phyloP scores from a whole-genome alignment of 306 rosid genomes.

The Mimosa pudica region DNA sequence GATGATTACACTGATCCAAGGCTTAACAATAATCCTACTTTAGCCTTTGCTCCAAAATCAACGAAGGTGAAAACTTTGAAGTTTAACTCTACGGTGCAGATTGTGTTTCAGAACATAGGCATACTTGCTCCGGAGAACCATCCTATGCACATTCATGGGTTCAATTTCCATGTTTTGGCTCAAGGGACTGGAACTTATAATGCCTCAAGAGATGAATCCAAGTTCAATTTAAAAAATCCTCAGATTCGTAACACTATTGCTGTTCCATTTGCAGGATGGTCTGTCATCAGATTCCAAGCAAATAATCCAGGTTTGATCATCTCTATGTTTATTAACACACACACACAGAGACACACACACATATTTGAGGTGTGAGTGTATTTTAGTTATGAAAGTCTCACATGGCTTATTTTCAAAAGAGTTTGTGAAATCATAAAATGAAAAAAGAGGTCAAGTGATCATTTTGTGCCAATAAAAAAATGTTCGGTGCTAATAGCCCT shows the following conservation, averaged over 20 bases:
- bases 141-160: conserved; percentile 39
- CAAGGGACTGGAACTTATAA: conserved; percentile 45
- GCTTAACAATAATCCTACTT: background rate
- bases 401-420: too few relatives aligned
- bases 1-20: conserved; percentile 47
- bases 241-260: conserved; percentile 54
- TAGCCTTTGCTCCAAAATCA: conserved; percentile 40
- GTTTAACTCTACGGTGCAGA: conserved; percentile 56
- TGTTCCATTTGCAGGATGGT: conserved; percentile 61
- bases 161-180: conserved; percentile 35
- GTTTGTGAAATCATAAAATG: too few relatives aligned
- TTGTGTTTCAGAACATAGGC: conserved; percentile 55
- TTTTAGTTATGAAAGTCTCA: too few relatives aligned
- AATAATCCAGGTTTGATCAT: conserved; percentile 34
- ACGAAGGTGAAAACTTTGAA: conserved; percentile 50
- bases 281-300: conserved; percentile 43
- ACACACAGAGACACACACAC: too few relatives aligned
- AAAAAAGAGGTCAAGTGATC: too few relatives aligned
- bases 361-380: too few relatives aligned
- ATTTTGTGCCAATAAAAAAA: too few relatives aligned
- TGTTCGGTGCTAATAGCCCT: too few relatives aligned
- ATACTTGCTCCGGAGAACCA: conserved; percentile 21
- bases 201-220: conserved; percentile 28
- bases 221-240: conserved; percentile 48
- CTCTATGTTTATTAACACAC: background rate